Evolutionary conservation across 441 rosid species (phyloP).

Genomic region (Euphorbia corollata): DNA sequence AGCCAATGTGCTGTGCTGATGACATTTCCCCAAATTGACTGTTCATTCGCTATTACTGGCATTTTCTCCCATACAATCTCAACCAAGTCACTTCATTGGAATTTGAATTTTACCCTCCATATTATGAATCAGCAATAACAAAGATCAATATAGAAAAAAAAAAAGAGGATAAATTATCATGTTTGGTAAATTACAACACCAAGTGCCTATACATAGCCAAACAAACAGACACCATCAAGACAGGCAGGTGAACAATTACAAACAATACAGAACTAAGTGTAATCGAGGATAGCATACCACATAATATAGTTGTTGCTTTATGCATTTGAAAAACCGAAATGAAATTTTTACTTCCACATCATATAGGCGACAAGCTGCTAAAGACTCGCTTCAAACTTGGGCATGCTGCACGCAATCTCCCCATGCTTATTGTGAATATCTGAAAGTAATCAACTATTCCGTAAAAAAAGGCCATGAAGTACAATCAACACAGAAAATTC

Average conservation of each 20-base stretch:
- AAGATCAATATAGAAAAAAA: too few relatives aligned
- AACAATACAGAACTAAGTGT: conserved; percentile 21
- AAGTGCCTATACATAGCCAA: conserved; percentile 20
- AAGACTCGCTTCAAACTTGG: conserved; percentile 85
- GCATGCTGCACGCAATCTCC: conserved; percentile 51
- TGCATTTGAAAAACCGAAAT: not conserved
- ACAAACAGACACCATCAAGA: conserved; percentile 15
- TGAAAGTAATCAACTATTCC: conserved; percentile 10
- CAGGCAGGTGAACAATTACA: conserved; percentile 25
- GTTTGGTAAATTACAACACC: conserved; percentile 15
- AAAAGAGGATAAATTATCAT: too few relatives aligned
- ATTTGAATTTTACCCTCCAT: too few relatives aligned
- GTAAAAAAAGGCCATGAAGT: not conserved
- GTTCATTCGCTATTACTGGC: too few relatives aligned
- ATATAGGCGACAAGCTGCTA: conserved; percentile 41
- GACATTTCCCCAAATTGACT: too few relatives aligned
- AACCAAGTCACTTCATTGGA: too few relatives aligned
- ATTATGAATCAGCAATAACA: too few relatives aligned
- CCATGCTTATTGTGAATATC: conserved; percentile 72
- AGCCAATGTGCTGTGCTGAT: too few relatives aligned
- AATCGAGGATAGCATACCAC: conserved; percentile 5
- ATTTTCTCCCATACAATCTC: too few relatives aligned
- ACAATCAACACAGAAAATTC: not conserved
- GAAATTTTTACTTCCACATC: conserved; percentile 14
- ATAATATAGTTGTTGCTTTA: conserved; percentile 15